Conservation (phyloP, 1,284 basidiomycete genomes). For the Albatrellus sp. region DNA sequence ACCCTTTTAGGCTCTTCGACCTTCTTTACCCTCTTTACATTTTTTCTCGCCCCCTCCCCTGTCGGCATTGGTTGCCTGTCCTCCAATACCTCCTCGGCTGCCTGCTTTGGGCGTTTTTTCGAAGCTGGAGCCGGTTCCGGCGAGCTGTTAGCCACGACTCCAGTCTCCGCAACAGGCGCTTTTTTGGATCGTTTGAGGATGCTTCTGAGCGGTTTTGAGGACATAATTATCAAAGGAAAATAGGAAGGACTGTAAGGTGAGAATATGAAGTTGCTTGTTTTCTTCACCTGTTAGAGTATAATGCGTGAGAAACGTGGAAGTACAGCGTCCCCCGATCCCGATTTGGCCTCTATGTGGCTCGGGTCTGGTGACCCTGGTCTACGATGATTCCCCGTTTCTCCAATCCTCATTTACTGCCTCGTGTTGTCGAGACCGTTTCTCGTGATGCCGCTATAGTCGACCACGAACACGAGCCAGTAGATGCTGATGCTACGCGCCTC, state of each 20-base stretch:
- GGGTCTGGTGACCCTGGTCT: too few relatives aligned
- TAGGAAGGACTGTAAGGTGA: too few relatives aligned
- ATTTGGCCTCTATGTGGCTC: too few relatives aligned
- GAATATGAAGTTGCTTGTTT: background rate
- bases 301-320: too few relatives aligned
- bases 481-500: conserved; percentile 1
- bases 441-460: conserved; percentile 16
- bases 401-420: conserved; percentile 16
- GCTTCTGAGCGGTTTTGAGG: conserved; percentile 1
- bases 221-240: background rate
- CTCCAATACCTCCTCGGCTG: conserved; percentile 1
- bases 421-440: conserved; percentile 14
- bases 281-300: too few relatives aligned
- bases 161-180: background rate
- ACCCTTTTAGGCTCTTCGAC: background rate
- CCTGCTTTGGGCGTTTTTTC: background rate
- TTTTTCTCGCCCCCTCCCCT: background rate
- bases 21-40: background rate
- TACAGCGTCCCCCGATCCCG: too few relatives aligned
- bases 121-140: background rate
- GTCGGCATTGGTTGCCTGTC: background rate
- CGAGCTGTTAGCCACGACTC: background rate
- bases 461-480: background rate
- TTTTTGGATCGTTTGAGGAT: background rate
- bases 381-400: conserved; percentile 15